Evolutionary conservation across 805 yeast species (phyloP).

Genomic region (Kurtzmaniella fragi): DNA sequence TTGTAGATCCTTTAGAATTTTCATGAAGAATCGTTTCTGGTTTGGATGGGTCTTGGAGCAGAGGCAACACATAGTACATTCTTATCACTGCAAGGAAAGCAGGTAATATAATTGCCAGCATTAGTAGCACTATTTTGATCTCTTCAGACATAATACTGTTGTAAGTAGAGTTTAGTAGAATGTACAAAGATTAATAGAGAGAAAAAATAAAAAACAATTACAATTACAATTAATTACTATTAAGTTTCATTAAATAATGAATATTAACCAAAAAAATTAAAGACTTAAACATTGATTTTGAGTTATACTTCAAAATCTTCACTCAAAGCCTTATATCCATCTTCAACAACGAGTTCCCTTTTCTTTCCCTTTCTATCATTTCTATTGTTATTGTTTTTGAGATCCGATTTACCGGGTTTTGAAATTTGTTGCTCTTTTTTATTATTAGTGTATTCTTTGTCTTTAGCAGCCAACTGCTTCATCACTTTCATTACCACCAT

Average conservation of each 20-base stretch:
- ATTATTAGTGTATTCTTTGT: constrained; percentile 9
- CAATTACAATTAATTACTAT: constrained; percentile 1
- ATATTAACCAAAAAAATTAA: too few species aligned
- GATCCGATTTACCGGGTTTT: neutral
- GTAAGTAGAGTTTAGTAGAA: too few species aligned
- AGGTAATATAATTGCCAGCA: constrained; percentile 15
- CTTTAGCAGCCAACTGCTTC: constrained; percentile 46
- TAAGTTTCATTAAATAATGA: too few species aligned
- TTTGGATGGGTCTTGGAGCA: constrained; percentile 6
- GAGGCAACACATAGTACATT: constrained; percentile 20
- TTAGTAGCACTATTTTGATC: constrained; percentile 5
- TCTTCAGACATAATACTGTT: constrained; percentile 8
- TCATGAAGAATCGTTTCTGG: constrained; percentile 4
- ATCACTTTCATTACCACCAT: constrained; percentile 48
- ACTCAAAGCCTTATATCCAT: constrained; percentile 7
- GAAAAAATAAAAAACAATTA: neutral
- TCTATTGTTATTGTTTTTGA: neutral
- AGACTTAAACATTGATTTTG: too few species aligned
- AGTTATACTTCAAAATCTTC: constrained; percentile 13
- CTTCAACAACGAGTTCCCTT: neutral
- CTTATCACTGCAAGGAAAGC: constrained; percentile 16
- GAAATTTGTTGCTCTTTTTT: neutral
- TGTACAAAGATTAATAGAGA: neutral
- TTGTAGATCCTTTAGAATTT: constrained; percentile 13
- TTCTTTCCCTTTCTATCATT: constrained; percentile 3